phyloP scores from a whole-genome alignment of 306 rosid species.

The Quercus gilva region DNA sequence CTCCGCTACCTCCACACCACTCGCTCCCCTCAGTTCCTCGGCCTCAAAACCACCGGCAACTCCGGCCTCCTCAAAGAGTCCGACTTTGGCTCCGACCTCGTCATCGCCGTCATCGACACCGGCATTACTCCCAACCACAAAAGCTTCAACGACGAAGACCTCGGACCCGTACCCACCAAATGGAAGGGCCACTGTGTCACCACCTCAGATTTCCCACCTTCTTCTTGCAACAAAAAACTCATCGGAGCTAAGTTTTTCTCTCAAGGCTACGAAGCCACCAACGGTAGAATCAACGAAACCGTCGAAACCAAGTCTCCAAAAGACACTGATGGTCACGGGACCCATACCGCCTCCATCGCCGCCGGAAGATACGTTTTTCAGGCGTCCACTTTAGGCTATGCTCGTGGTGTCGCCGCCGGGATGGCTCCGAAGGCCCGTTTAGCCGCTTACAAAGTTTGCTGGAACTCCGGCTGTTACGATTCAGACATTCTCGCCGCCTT shows the following conservation, averaged over 20 bases:
- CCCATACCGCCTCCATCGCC: slow-evolving; percentile 87
- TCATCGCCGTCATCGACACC: slow-evolving; percentile 83
- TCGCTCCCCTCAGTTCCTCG: slow-evolving; percentile 84
- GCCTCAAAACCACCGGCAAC: slow-evolving; percentile 55
- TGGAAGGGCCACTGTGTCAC: slow-evolving; percentile 78
- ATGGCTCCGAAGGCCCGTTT: slow-evolving; percentile 93
- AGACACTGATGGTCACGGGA: slow-evolving; percentile 90
- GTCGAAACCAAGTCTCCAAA: slow-evolving; percentile 65
- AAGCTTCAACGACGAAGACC: slow-evolving; percentile 66
- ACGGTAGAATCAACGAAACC: slow-evolving; percentile 76
- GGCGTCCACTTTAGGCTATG: slow-evolving; percentile 75
- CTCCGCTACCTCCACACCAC: slow-evolving; percentile 69
- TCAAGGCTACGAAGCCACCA: slow-evolving; percentile 67
- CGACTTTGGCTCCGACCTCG: slow-evolving; percentile 89
- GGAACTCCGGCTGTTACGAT: slow-evolving; percentile 76
- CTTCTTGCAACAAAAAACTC: slow-evolving; percentile 67
- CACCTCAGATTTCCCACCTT: slow-evolving; percentile 46
- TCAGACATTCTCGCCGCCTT: slow-evolving; percentile 88
- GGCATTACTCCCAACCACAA: slow-evolving; percentile 85
- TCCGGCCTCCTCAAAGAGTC: slow-evolving; percentile 78
- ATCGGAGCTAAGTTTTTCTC: slow-evolving; percentile 76
- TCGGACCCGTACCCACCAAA: slow-evolving; percentile 64
- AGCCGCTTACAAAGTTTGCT: slow-evolving; percentile 81
- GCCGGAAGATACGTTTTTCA: slow-evolving; percentile 78
- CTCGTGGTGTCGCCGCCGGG: slow-evolving; percentile 73